Conservation (phyloP, 805 yeast genomes). For the Kregervanrija fluxuum region DNA sequence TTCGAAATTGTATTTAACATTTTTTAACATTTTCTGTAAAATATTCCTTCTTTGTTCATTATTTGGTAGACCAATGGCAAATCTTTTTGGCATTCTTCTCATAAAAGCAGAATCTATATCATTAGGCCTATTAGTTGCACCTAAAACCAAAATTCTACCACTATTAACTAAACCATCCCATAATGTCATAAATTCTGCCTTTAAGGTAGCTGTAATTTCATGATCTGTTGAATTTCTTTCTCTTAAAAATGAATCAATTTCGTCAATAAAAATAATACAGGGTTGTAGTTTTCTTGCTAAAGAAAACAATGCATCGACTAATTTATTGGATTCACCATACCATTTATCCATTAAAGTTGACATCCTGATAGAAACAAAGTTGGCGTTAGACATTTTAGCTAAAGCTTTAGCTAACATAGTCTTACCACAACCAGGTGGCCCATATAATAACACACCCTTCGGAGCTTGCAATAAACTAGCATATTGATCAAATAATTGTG, state of each 20-base stretch:
- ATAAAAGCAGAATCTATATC: constrained; percentile 91
- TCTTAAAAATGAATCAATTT: constrained; percentile 88
- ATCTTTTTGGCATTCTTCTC: constrained; percentile 88
- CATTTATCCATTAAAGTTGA: constrained; percentile 94
- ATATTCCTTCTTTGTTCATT: constrained; percentile 62
- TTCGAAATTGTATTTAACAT: constrained; percentile 64
- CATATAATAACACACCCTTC: constrained; percentile 85
- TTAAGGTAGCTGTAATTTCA: constrained; percentile 89
- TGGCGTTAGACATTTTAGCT: constrained; percentile 88
- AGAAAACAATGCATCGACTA: constrained; percentile 87
- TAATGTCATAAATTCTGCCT: constrained; percentile 94
- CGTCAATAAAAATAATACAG: constrained; percentile 91
- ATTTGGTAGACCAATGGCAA: constrained; percentile 70
- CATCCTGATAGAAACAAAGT: constrained; percentile 85
- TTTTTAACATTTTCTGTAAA: constrained; percentile 58
- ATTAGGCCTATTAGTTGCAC: constrained; percentile 88
- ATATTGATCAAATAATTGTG: constrained; percentile 65
- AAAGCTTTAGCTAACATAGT: constrained; percentile 96
- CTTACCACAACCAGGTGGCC: constrained; percentile 98
- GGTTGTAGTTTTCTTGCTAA: constrained; percentile 87
- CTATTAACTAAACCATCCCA: constrained; percentile 85
- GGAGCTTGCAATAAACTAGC: constrained; percentile 77
- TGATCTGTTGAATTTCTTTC: constrained; percentile 82
- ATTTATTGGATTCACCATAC: constrained; percentile 95
- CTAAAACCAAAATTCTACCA: constrained; percentile 83